phyloP scores from a whole-genome alignment of 371 early-diverging fungal species.

The Mortierella sp. region DNA sequence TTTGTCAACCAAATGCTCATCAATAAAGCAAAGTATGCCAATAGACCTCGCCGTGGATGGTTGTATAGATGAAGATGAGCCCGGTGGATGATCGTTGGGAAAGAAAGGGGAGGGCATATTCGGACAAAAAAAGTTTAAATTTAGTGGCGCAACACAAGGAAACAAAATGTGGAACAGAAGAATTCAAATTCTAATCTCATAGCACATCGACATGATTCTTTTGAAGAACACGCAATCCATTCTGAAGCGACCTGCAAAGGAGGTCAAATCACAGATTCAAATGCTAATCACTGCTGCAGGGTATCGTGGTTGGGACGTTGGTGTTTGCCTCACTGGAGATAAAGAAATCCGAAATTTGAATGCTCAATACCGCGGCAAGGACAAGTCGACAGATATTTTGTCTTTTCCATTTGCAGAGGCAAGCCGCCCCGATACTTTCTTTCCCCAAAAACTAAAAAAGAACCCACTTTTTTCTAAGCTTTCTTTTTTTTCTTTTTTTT shows the following conservation, averaged over 20 bases:
- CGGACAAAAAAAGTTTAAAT: not conserved
- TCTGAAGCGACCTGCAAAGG: slow-evolving; percentile 8
- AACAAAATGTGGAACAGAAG: not conserved
- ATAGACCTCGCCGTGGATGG: too few relatives aligned
- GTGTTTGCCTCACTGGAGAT: slow-evolving; percentile 60
- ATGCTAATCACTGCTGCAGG: slow-evolving; percentile 59
- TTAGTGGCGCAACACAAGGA: not conserved
- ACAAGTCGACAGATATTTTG: slow-evolving; percentile 64
- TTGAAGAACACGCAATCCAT: slow-evolving; percentile 41
- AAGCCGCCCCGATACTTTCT: not conserved
- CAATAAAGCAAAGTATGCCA: too few relatives aligned
- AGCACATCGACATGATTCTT: slow-evolving; percentile 40
- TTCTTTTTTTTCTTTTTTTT: too few relatives aligned
- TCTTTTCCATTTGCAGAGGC: slow-evolving; percentile 65
- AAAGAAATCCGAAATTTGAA: slow-evolving; percentile 57
- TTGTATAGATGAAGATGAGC: too few relatives aligned
- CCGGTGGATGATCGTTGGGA: too few relatives aligned
- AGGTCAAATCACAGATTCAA: slow-evolving; percentile 31
- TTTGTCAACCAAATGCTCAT: too few relatives aligned
- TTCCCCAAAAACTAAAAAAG: too few relatives aligned
- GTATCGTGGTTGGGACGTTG: slow-evolving; percentile 64
- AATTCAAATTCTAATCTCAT: not conserved
- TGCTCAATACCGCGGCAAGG: slow-evolving; percentile 57
- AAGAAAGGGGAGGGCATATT: too few relatives aligned
- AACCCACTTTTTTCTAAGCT: too few relatives aligned